These are phyloP conservation scores for Colletotrichum filicis DNA, from an alignment of 2,329 filamentous ascomycete species.

Conservation along the genomic window DNA sequence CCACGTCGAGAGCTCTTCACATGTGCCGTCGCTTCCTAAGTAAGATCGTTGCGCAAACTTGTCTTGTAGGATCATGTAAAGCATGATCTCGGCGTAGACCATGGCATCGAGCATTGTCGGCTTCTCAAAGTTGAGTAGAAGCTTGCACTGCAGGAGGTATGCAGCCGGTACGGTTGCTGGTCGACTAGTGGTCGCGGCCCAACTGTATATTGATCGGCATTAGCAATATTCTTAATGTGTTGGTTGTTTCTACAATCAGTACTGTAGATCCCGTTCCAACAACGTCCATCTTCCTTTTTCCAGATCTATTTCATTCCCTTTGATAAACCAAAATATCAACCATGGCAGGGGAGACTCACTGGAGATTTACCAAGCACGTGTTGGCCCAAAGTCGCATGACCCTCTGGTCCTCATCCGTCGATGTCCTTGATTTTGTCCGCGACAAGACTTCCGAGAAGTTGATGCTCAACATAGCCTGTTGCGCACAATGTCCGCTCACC, in stretches of 20 bases:
- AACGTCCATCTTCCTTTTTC: background rate
- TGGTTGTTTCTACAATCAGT: too few relatives aligned
- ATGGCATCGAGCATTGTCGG: conserved; percentile 54
- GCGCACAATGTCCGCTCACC: conserved; percentile 52
- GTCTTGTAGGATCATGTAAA: conserved; percentile 50
- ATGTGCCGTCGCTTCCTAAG: conserved; percentile 44
- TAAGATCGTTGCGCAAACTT: conserved; percentile 45
- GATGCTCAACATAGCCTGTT: conserved; percentile 56
- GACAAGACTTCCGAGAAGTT: conserved; percentile 53
- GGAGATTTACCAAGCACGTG: conserved; percentile 49
- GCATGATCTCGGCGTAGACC: conserved; percentile 51
- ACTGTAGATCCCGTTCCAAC: too few relatives aligned
- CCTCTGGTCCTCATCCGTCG: conserved; percentile 46
- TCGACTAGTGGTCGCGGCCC: conserved; percentile 52
- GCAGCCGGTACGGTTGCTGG: conserved; percentile 49
- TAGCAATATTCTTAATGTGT: background rate
- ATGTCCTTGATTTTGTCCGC: conserved; percentile 45
- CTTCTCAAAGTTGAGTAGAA: conserved; percentile 51
- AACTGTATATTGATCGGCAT: conserved; percentile 40
- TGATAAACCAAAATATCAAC: background rate
- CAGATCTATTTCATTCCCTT: too few relatives aligned
- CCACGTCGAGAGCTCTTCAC: conserved; percentile 46
- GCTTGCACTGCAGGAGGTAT: conserved; percentile 53
- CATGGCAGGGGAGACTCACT: conserved; percentile 37
- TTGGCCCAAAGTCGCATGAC: conserved; percentile 49